These are phyloP conservation scores for Clitocybe nebularis DNA, from an alignment of 1,284 basidiomycete genomes.

Conservation along the genomic window DNA sequence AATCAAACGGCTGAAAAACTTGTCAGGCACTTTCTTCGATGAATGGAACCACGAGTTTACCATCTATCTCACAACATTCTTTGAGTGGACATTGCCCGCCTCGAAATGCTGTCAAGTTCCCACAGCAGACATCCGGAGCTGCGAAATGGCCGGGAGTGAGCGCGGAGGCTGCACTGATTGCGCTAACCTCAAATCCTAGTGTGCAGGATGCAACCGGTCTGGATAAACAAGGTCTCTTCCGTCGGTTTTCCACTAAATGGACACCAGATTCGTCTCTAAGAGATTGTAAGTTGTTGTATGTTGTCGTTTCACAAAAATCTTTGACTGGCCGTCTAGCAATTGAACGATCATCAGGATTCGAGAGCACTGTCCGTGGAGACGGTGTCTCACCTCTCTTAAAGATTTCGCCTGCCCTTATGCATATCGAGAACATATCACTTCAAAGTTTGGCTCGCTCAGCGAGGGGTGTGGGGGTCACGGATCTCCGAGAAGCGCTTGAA, in stretches of 20 bases:
- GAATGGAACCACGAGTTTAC: conserved; percentile 27
- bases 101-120: conserved; percentile 31
- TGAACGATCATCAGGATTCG: conserved; percentile 56
- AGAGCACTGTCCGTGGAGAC: conserved; percentile 55
- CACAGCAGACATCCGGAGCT: conserved; percentile 20
- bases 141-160: conserved; percentile 42
- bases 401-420: conserved; percentile 81
- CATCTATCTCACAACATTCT: conserved; percentile 22
- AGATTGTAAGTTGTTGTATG: conserved; percentile 55
- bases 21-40: conserved; percentile 34
- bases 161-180: conserved; percentile 46
- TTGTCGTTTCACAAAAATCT: background rate
- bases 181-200: conserved; percentile 46
- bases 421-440: conserved; percentile 81
- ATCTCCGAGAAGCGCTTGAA: conserved; percentile 82
- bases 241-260: conserved; percentile 61
- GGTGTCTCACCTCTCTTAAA: conserved; percentile 70
- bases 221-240: conserved; percentile 51
- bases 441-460: conserved; percentile 74
- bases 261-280: conserved; percentile 70
- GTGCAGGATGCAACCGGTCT: conserved; percentile 65
- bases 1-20: background rate
- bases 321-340: conserved; percentile 37
- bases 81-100: conserved; percentile 34
- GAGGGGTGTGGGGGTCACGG: conserved; percentile 78